Evolutionary conservation across 2,329 filamentous ascomycete genomes (phyloP).

Genomic region (Aureobasidium subglaciale): DNA sequence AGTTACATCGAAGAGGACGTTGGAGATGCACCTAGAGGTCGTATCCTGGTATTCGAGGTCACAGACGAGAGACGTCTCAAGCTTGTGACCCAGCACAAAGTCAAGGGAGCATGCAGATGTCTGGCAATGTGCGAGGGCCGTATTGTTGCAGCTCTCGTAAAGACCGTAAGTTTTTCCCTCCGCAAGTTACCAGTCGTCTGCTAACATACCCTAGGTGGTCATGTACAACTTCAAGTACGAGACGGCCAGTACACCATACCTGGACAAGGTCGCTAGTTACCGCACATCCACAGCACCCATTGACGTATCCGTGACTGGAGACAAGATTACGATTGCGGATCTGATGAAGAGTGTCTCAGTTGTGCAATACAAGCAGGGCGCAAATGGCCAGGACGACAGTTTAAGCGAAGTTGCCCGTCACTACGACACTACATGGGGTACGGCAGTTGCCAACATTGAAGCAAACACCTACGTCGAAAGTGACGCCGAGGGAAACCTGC

Average conservation of each 20-base stretch:
- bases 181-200: not conserved
- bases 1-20: constrained; percentile 62
- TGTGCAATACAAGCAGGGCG: constrained; percentile 60
- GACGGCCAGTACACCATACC: constrained; percentile 44
- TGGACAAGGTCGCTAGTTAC: constrained; percentile 68
- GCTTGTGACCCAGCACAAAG: constrained; percentile 58
- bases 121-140: constrained; percentile 67
- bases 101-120: constrained; percentile 76
- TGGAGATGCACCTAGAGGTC: constrained; percentile 54
- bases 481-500: constrained; percentile 81
- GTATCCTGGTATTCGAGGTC: constrained; percentile 79
- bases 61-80: constrained; percentile 67
- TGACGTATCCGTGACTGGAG: constrained; percentile 66
- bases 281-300: constrained; percentile 78
- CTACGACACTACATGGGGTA: constrained; percentile 74
- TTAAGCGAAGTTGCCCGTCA: constrained; percentile 72
- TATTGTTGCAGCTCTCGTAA: constrained; percentile 81
- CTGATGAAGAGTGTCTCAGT: constrained; percentile 88
- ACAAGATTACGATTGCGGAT: constrained; percentile 76
- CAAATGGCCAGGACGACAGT: constrained; percentile 45
- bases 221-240: constrained; percentile 52
- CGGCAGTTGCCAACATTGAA: constrained; percentile 66
- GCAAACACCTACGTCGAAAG: constrained; percentile 71
- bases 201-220: constrained; percentile 43
- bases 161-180: constrained; percentile 56